Evolutionary conservation across 2,329 filamentous ascomycete species (phyloP).

Genomic region (Talaromyces piceae): DNA sequence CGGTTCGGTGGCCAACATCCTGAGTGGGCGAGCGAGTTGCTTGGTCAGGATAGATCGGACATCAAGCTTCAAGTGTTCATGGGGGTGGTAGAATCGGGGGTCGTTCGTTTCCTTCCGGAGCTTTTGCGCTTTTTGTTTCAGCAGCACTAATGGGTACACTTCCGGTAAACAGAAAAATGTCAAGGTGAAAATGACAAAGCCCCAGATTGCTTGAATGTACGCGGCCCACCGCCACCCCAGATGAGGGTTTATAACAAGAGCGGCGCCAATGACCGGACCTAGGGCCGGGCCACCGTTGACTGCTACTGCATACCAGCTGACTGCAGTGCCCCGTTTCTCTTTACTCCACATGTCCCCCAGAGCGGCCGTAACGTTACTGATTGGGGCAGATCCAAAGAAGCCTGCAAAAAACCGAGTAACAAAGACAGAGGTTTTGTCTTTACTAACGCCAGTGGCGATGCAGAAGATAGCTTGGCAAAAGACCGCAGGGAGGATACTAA

Average conservation of each 20-base stretch:
- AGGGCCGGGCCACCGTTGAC: slow-evolving; percentile 28
- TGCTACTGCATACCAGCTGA: slow-evolving; percentile 14
- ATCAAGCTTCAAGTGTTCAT: slow-evolving; percentile 32
- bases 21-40: slow-evolving; percentile 35
- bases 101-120: slow-evolving; percentile 43
- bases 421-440: slow-evolving; percentile 29
- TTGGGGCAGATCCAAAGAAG: slow-evolving; percentile 37
- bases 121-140: slow-evolving; percentile 42
- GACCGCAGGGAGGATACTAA: slow-evolving; percentile 43
- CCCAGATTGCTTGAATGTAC: slow-evolving; percentile 48
- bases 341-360: slow-evolving; percentile 39
- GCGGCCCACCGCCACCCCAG: slow-evolving; percentile 51
- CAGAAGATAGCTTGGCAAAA: slow-evolving; percentile 39
- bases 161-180: slow-evolving; percentile 42
- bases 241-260: slow-evolving; percentile 35
- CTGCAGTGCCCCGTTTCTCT: slow-evolving; percentile 31
- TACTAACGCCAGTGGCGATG: slow-evolving; percentile 38
- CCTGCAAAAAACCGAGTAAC: slow-evolving; percentile 40
- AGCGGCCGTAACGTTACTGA: slow-evolving; percentile 38
- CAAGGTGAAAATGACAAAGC: slow-evolving; percentile 36
- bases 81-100: slow-evolving; percentile 38
- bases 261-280: slow-evolving; percentile 45
- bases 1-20: slow-evolving; percentile 41
- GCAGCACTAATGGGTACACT: slow-evolving; percentile 43
- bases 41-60: slow-evolving; percentile 28